These are phyloP conservation scores for Magnusiomyces ingens DNA, from an alignment of 1,139 yeast species.

Conservation along the genomic window DNA sequence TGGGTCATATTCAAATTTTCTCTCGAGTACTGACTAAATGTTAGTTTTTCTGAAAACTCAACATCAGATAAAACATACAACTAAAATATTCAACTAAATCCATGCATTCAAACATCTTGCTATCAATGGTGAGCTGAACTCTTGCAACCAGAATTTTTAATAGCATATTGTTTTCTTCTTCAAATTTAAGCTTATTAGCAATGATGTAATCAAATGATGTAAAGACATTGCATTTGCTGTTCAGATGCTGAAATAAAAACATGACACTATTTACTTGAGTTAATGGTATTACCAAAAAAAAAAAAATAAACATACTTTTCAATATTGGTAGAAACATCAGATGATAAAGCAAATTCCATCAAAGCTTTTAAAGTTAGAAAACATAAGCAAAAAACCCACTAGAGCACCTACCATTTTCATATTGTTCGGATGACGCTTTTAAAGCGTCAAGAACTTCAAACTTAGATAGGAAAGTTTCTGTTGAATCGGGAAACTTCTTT, in stretches of 20 bases:
- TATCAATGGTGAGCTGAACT: slow-evolving; percentile 13
- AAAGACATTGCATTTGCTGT: slow-evolving; percentile 14
- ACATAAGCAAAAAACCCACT: neutral
- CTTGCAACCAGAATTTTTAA: slow-evolving; percentile 11
- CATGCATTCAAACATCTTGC: neutral
- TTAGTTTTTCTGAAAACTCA: neutral
- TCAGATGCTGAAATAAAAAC: slow-evolving; percentile 15
- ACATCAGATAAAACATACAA: slow-evolving; percentile 4
- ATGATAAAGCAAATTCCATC: slow-evolving; percentile 16
- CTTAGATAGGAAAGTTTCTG: slow-evolving; percentile 15
- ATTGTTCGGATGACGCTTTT: slow-evolving; percentile 8
- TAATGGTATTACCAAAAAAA: neutral
- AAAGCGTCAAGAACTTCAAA: slow-evolving; percentile 16
- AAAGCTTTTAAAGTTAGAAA: slow-evolving; percentile 9
- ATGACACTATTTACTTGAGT: slow-evolving; percentile 8
- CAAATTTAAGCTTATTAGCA: slow-evolving; percentile 11
- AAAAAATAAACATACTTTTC: slow-evolving; percentile 7
- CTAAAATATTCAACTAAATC: slow-evolving; percentile 14
- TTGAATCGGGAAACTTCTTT: slow-evolving; percentile 14
- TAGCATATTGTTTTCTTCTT: slow-evolving; percentile 8
- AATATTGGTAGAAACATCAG: slow-evolving; percentile 12
- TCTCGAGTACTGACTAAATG: slow-evolving; percentile 9
- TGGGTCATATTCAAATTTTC: slow-evolving; percentile 9
- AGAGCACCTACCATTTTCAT: slow-evolving; percentile 11
- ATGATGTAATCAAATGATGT: slow-evolving; percentile 15